These are phyloP conservation scores for Fragilariopsis cylindrus DNA, from an alignment of 108 stramenopile species.

Conservation along the genomic window DNA sequence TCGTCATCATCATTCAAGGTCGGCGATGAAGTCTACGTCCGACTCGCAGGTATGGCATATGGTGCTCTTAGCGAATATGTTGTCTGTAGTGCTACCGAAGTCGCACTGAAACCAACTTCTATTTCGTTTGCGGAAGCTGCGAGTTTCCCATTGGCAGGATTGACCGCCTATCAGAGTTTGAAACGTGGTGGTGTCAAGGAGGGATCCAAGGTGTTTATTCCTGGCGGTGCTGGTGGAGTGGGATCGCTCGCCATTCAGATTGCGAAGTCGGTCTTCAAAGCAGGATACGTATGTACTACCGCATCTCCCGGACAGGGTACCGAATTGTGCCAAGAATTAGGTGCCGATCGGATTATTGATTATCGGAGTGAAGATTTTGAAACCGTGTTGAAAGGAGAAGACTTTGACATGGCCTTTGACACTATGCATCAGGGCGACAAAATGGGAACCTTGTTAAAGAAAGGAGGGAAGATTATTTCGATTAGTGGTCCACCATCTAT, in stretches of 20 bases:
- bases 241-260: slow-evolving; percentile 41
- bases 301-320: slow-evolving; percentile 13
- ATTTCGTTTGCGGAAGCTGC: slow-evolving; percentile 28
- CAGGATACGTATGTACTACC: slow-evolving; percentile 28
- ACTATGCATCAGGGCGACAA: background rate
- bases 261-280: slow-evolving; percentile 38
- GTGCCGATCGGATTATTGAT: slow-evolving; percentile 34
- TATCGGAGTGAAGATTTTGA: slow-evolving; percentile 25
- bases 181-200: slow-evolving; percentile 12
- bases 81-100: background rate
- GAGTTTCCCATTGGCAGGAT: slow-evolving; percentile 27
- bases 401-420: slow-evolving; percentile 26
- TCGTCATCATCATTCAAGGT: background rate
- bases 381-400: slow-evolving; percentile 10
- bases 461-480: slow-evolving; percentile 18
- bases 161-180: slow-evolving; percentile 40
- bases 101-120: background rate
- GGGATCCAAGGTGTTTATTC: slow-evolving; percentile 36
- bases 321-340: slow-evolving; percentile 10
- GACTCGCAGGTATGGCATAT: slow-evolving; percentile 1
- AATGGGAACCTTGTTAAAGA: slow-evolving; percentile 5
- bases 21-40: background rate
- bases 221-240: slow-evolving; percentile 40
- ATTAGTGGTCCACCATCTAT: slow-evolving; percentile 7
- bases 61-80: slow-evolving; percentile 24